These are phyloP conservation scores for Pythium vanterpoolii DNA, from an alignment of 352 stramenopile genomes.

Conservation along the genomic window DNA sequence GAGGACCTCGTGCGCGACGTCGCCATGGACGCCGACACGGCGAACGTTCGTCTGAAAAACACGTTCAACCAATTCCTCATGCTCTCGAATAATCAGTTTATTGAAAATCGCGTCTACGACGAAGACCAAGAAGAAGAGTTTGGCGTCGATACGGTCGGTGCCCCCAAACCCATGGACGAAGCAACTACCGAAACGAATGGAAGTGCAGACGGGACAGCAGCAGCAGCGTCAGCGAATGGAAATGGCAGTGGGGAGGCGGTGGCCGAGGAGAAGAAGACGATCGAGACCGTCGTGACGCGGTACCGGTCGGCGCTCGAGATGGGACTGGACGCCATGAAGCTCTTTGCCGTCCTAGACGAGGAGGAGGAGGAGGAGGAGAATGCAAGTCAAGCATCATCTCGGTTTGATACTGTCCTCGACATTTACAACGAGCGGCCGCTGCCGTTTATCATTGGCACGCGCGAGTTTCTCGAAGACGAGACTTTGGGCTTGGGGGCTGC, in stretches of 20 bases:
- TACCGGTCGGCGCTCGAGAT: slow-evolving; percentile 75
- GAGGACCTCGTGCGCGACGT: slow-evolving; percentile 73
- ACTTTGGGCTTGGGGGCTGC: slow-evolving; percentile 73
- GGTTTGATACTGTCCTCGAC: slow-evolving; percentile 75
- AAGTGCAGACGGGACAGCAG: not conserved
- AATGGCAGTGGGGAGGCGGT: slow-evolving; percentile 10
- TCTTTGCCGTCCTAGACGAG: slow-evolving; percentile 81
- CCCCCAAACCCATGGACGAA: slow-evolving; percentile 13
- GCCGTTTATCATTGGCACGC: slow-evolving; percentile 85
- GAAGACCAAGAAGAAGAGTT: slow-evolving; percentile 81
- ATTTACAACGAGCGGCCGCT: slow-evolving; percentile 88
- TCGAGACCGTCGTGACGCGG: slow-evolving; percentile 65
- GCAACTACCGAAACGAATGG: not conserved
- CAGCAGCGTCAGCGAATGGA: not conserved
- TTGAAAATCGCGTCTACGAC: slow-evolving; percentile 89
- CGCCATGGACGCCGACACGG: slow-evolving; percentile 55
- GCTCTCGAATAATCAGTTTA: slow-evolving; percentile 87
- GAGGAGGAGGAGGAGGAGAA: slow-evolving; percentile 32
- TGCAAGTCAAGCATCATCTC: slow-evolving; percentile 42
- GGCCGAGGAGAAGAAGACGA: slow-evolving; percentile 22
- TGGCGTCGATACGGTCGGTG: slow-evolving; percentile 24
- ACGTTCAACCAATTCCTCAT: slow-evolving; percentile 88
- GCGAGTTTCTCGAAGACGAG: slow-evolving; percentile 83
- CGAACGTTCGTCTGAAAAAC: slow-evolving; percentile 76
- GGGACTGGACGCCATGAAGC: slow-evolving; percentile 79